These are phyloP conservation scores for Thoreauomyces humboldtii DNA, from an alignment of 192 early-diverging fungal genomes.

Conservation along the genomic window DNA sequence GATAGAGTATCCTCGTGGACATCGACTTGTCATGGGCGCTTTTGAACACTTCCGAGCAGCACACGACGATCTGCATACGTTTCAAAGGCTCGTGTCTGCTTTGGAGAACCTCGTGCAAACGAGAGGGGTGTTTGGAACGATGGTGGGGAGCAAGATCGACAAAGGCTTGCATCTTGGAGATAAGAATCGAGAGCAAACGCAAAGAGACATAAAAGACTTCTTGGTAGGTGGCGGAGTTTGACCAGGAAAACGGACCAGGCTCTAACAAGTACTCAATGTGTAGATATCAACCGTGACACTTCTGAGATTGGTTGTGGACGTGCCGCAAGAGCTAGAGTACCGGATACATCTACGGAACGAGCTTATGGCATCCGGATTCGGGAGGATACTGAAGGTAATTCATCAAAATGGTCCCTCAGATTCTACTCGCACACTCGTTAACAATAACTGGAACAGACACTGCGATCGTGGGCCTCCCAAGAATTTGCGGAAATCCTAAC, in stretches of 20 bases:
- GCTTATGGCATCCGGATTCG: slow-evolving; percentile 37
- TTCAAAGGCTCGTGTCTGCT: slow-evolving; percentile 25
- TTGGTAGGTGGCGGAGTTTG: slow-evolving; percentile 29
- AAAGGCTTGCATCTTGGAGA: slow-evolving; percentile 21
- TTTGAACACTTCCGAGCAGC: slow-evolving; percentile 35
- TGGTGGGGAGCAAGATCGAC: slow-evolving; percentile 30
- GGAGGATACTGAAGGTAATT: slow-evolving; percentile 32
- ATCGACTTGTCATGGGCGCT: slow-evolving; percentile 40
- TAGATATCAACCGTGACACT: slow-evolving; percentile 40
- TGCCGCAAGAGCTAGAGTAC: slow-evolving; percentile 45
- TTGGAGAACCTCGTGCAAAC: slow-evolving; percentile 30
- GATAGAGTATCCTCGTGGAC: slow-evolving; percentile 44
- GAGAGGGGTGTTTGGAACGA: slow-evolving; percentile 43
- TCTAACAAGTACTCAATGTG: too few species aligned
- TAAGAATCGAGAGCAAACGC: slow-evolving; percentile 32
- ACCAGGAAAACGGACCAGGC: too few species aligned
- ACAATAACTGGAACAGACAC: slow-evolving; percentile 15
- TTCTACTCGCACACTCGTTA: too few species aligned
- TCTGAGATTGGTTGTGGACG: slow-evolving; percentile 39
- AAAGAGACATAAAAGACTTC: slow-evolving; percentile 43
- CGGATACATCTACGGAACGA: slow-evolving; percentile 45
- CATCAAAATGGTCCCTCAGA: not conserved
- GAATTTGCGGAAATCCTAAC: slow-evolving; percentile 43
- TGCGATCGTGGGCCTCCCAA: slow-evolving; percentile 43
- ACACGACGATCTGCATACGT: slow-evolving; percentile 22